A percentile compares a stretch with the other conserved stretches of the same genome.
phyloP scores from a whole-genome alignment of 495 filamentous ascomycete genomes.

The Neurospora sp. region DNA sequence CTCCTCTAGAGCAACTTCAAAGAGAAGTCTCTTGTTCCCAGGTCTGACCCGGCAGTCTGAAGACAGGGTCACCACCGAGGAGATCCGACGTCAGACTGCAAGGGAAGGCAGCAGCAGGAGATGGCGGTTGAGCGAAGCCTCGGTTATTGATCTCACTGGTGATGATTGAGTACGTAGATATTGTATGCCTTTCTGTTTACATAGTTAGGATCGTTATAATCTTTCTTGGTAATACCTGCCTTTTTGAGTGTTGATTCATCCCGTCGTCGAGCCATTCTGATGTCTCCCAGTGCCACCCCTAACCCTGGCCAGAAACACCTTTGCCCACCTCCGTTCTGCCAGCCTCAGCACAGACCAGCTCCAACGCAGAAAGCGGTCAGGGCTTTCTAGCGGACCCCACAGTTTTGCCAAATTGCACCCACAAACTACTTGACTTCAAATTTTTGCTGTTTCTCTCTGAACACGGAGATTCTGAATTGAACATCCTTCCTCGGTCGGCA shows the following conservation, averaged over 20 bases:
- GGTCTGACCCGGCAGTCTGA: constrained; percentile 12
- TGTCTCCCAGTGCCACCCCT: neutral
- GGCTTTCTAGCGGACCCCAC: neutral
- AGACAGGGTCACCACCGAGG: neutral
- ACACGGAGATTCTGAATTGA: neutral
- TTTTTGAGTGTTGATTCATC: neutral
- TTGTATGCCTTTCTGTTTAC: neutral
- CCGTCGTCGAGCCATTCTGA: neutral
- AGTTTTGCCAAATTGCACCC: neutral
- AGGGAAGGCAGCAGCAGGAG: constrained; percentile 3
- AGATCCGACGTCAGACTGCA: neutral
- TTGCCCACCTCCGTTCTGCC: neutral
- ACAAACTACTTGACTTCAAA: neutral
- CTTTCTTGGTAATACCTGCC: neutral
- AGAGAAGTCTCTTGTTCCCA: neutral
- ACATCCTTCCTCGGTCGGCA: constrained; percentile 19
- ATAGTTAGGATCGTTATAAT: neutral
- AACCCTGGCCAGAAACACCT: neutral
- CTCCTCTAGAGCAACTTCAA: neutral
- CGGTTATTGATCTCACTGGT: constrained; percentile 31
- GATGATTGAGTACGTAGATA: constrained; percentile 14
- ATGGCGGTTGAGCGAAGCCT: constrained; percentile 29
- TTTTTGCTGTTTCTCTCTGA: neutral
- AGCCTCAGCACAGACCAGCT: neutral
- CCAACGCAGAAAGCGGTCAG: neutral